phyloP scores from a whole-genome alignment of 1,139 yeast species.

The Candida labiduridarum region DNA sequence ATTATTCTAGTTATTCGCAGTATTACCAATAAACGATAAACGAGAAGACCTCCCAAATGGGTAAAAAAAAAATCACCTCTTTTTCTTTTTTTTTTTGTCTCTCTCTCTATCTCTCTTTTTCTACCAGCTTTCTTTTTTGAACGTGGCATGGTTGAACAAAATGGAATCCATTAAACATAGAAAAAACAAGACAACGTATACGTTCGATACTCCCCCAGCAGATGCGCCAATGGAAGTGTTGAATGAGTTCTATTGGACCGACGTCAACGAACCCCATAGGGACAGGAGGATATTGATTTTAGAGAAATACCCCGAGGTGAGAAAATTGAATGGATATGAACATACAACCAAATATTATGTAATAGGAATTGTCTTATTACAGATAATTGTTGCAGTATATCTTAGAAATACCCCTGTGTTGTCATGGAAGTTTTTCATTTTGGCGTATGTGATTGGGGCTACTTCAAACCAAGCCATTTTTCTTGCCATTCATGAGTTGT shows the following conservation, averaged over 20 bases:
- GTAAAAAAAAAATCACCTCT: background rate
- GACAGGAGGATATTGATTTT: slow-evolving; percentile 72
- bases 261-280: slow-evolving; percentile 79
- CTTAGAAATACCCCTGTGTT: slow-evolving; percentile 59
- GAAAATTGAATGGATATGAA: slow-evolving; percentile 82
- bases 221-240: slow-evolving; percentile 43
- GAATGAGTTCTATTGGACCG: slow-evolving; percentile 81
- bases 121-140: background rate
- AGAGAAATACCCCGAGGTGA: slow-evolving; percentile 75
- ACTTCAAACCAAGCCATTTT: slow-evolving; percentile 83
- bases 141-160: background rate
- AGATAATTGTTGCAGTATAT: slow-evolving; percentile 61
- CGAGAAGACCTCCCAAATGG: background rate
- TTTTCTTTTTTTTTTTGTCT: background rate
- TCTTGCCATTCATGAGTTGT: slow-evolving; percentile 84
- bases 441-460: slow-evolving; percentile 83
- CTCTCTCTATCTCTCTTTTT: background rate
- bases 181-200: slow-evolving; percentile 33
- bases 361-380: slow-evolving; percentile 62
- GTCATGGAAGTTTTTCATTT: slow-evolving; percentile 55
- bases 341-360: slow-evolving; percentile 82
- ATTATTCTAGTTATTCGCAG: background rate
- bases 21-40: background rate
- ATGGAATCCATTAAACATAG: slow-evolving; percentile 33
- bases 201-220: slow-evolving; percentile 46